Percentiles rank a stretch among this genome's conserved stretches.
phyloP scores from a whole-genome alignment of 139 green algal species.

The Chlamydomonas sp. region DNA sequence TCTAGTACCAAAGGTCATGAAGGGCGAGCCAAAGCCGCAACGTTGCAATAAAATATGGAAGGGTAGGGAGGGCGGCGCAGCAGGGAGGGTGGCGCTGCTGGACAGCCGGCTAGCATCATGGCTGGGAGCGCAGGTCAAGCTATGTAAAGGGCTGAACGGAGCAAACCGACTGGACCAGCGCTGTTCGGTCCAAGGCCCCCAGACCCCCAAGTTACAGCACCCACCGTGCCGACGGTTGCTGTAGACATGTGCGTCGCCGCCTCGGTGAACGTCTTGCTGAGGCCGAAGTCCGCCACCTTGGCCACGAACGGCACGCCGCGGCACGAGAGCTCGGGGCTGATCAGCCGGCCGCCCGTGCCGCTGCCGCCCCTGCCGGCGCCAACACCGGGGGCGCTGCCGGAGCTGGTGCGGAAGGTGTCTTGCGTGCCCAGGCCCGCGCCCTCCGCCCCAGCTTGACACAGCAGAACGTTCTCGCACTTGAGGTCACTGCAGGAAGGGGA shows the following conservation, averaged over 20 bases:
- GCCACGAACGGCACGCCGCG: conserved; percentile 5
- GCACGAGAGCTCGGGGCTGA: not conserved
- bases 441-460: not conserved
- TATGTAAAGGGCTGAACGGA: too few relatives aligned
- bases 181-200: too few relatives aligned
- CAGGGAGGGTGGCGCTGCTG: too few relatives aligned
- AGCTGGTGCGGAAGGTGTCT: not conserved
- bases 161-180: too few relatives aligned
- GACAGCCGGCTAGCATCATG: too few relatives aligned
- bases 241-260: conserved; percentile 36
- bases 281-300: conserved; percentile 49
- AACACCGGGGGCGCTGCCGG: not conserved
- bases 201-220: not conserved
- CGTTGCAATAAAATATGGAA: too few relatives aligned
- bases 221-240: conserved; percentile 41
- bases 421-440: not conserved
- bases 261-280: conserved; percentile 33
- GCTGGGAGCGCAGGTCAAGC: too few relatives aligned
- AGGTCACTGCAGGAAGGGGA: not conserved
- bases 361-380: not conserved
- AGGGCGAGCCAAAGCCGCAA: not conserved
- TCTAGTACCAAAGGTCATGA: not conserved
- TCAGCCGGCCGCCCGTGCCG: not conserved
- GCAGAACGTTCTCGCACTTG: conserved; percentile 50
- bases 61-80: too few relatives aligned